Evolutionary conservation across 345 rosid species (phyloP).

Genomic region (Iberis pinnata): DNA sequence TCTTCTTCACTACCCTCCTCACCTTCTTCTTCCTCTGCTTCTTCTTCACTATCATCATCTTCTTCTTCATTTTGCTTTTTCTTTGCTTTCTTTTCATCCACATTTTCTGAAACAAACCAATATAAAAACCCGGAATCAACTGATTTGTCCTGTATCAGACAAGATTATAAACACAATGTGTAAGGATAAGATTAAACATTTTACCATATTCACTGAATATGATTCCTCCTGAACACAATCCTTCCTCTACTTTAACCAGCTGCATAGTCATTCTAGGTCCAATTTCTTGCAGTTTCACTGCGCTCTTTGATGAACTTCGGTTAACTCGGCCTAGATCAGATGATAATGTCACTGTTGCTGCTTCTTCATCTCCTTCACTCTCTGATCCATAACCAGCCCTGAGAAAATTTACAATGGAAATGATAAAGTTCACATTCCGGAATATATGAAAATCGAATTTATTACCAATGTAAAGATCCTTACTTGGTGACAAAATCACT

Average conservation of each 20-base stretch:
- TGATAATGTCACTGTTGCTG: constrained; percentile 72
- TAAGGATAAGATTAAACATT: constrained; percentile 8
- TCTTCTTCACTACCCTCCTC: constrained; percentile 15
- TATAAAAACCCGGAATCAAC: constrained; percentile 1
- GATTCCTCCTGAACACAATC: constrained; percentile 74
- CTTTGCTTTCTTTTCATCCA: constrained; percentile 25
- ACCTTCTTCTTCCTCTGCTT: constrained; percentile 6
- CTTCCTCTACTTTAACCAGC: constrained; percentile 71
- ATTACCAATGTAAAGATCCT: constrained; percentile 24
- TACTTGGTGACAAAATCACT: constrained; percentile 90
- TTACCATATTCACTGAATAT: constrained; percentile 64
- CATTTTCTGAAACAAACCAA: constrained; percentile 25
- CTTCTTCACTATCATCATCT: constrained; percentile 1
- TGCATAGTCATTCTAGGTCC: constrained; percentile 94
- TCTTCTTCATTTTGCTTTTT: constrained; percentile 6
- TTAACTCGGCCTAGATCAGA: constrained; percentile 75
- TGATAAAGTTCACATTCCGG: not conserved
- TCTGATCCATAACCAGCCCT: constrained; percentile 95
- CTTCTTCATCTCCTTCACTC: constrained; percentile 95
- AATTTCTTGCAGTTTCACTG: constrained; percentile 84
- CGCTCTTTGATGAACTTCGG: constrained; percentile 61
- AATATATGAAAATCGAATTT: not conserved
- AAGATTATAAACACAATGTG: not conserved
- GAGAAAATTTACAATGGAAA: constrained; percentile 10
- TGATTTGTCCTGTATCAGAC: not conserved